phyloP scores from a whole-genome alignment of 345 rosid genomes.

The Cardamine occulta region DNA sequence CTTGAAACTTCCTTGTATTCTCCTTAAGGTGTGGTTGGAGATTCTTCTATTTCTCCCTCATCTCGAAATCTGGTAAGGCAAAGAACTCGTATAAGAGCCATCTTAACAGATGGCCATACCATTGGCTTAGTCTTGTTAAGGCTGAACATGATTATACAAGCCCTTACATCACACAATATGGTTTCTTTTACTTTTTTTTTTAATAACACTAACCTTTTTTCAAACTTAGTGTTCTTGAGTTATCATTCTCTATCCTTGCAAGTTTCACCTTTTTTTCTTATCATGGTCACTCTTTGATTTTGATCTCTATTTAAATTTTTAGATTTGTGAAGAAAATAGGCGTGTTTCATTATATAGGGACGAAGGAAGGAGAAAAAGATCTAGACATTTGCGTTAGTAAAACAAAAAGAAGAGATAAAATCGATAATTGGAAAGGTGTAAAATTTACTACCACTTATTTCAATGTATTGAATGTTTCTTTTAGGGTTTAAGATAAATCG shows the following conservation, averaged over 20 bases:
- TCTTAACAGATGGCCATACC: constrained; percentile 53
- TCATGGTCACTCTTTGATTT: constrained; percentile 34
- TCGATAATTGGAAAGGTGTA: too few species aligned
- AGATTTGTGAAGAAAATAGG: too few species aligned
- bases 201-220: constrained; percentile 49
- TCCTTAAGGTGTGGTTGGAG: too few species aligned
- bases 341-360: too few species aligned
- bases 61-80: background rate
- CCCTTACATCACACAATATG: constrained; percentile 61
- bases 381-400: too few species aligned
- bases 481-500: too few species aligned
- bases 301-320: background rate
- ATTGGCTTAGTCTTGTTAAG: constrained; percentile 49
- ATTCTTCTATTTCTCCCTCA: background rate
- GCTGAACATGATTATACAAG: constrained; percentile 53
- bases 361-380: too few species aligned
- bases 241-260: constrained; percentile 49
- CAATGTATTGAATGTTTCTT: too few species aligned
- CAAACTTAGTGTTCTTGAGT: constrained; percentile 49
- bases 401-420: too few species aligned
- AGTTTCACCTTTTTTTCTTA: constrained; percentile 61
- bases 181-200: constrained; percentile 61
- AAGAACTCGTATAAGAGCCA: constrained; percentile 27
- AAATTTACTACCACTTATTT: too few species aligned
- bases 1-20: background rate